phyloP scores from a whole-genome alignment of 352 stramenopile species.

The Pythium folliculosum region DNA sequence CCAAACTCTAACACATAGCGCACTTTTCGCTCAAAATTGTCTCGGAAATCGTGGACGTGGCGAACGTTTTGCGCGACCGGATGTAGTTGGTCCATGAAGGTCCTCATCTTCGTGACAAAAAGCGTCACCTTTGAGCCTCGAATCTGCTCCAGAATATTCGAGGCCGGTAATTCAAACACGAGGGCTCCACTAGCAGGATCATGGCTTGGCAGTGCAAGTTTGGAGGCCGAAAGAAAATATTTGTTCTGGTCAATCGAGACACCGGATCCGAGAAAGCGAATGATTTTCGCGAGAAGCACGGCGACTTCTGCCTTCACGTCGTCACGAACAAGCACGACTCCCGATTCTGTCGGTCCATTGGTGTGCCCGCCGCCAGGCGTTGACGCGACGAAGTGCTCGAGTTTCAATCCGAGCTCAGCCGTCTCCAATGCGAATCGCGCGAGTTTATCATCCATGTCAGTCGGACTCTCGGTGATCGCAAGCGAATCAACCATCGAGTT shows the following conservation, averaged over 20 bases:
- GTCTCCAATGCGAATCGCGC: constrained; percentile 45
- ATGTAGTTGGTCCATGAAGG: constrained; percentile 50
- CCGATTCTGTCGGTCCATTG: not conserved
- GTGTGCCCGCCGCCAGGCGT: constrained; percentile 11
- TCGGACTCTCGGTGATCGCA: constrained; percentile 53
- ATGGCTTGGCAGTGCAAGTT: constrained; percentile 14
- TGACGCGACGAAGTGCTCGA: constrained; percentile 44
- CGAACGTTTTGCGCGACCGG: constrained; percentile 44
- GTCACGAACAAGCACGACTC: constrained; percentile 26
- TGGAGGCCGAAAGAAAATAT: constrained; percentile 43
- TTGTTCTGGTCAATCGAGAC: constrained; percentile 70
- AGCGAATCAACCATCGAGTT: constrained; percentile 66
- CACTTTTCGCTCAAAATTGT: constrained; percentile 47
- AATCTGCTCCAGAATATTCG: constrained; percentile 55
- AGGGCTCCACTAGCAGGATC: constrained; percentile 33
- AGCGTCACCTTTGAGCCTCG: constrained; percentile 42
- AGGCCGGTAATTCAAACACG: constrained; percentile 42
- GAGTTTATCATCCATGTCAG: constrained; percentile 66
- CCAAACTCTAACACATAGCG: constrained; percentile 59
- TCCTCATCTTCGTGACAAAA: constrained; percentile 42
- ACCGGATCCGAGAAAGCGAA: constrained; percentile 56
- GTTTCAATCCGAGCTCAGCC: constrained; percentile 52
- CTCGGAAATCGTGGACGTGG: constrained; percentile 44
- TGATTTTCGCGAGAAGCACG: constrained; percentile 50
- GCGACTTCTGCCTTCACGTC: constrained; percentile 41